Evolutionary conservation across 225 moss, liverwort and hornwort genomes (phyloP).

Genomic region (Neckera pumila): DNA sequence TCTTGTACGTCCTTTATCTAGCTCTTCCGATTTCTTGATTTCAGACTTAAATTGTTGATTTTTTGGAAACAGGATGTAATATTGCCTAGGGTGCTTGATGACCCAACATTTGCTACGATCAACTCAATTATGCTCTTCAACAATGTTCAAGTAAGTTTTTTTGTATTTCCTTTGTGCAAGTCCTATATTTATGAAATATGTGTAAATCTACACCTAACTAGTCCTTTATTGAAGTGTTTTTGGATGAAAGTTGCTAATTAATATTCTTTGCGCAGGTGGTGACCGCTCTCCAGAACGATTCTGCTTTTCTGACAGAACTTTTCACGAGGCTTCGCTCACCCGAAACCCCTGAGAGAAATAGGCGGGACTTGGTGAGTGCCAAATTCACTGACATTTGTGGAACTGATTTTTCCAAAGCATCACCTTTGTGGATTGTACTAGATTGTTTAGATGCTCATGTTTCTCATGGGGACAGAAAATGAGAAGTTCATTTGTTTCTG

Average conservation of each 20-base stretch:
- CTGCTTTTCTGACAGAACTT: conserved; percentile 75
- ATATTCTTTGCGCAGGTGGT: conserved; percentile 54
- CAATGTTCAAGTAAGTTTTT: conserved; percentile 70
- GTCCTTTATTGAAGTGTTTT: background rate
- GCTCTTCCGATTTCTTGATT: background rate
- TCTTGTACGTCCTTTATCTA: background rate
- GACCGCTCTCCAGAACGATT: conserved; percentile 76
- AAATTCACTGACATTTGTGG: background rate
- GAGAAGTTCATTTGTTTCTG: background rate
- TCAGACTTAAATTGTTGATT: background rate
- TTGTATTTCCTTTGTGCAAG: background rate
- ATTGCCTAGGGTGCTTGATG: conserved; percentile 89
- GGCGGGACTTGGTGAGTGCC: conserved; percentile 69
- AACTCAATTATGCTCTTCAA: conserved; percentile 99
- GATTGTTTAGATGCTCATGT: background rate
- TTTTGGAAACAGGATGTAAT: conserved; percentile 77
- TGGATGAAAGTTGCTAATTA: background rate
- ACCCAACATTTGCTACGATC: conserved; percentile 93
- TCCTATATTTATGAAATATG: background rate
- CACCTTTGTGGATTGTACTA: background rate
- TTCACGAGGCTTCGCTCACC: conserved; percentile 78
- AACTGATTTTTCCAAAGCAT: background rate
- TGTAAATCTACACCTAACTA: too few species aligned
- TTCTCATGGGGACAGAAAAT: background rate
- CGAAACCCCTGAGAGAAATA: conserved; percentile 63